Evolutionary conservation across 2,329 filamentous ascomycete genomes (phyloP), one percentile per base, ranked within the genome.

Genomic region (Pseudogymnoascus sp.): DNA sequence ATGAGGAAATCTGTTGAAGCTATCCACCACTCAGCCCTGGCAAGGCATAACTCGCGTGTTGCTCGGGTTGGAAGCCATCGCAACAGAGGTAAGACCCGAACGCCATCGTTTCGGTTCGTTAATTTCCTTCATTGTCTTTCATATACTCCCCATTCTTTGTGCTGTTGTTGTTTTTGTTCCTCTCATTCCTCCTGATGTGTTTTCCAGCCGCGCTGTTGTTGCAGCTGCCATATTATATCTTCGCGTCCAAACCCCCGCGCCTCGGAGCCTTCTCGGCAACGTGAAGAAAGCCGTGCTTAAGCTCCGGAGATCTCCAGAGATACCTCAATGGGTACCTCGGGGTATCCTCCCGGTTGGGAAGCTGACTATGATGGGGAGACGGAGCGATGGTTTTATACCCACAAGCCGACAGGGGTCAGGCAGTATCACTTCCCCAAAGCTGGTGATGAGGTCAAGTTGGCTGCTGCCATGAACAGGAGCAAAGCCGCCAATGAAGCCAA

Each of bases 341-440:
- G 47, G 9, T 53, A 53, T 53, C 62, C 62, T 22, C 57, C 25
- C n/a, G 62, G 60, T 38, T 63, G 62, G 62, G 62, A 57, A 39
- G 59, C 62, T 47, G 62, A 63, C 57, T 63, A 62, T 15, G 62
- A 63, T 62, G 60, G 60, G 30, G 47, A 47, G 11, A 57, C 53
- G 33, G 62, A 63, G 9, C 18, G 60, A 58, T 63, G 62, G 62
- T 63, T 59, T 35, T 63, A 61, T 37, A 58, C 61, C n/a, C 62
- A 63, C 39, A 60, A 57, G 14, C 62, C 62, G 33, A 47, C 62
- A 14, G 62, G 62, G 14, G 61, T 59, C 59, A 62, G 57, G 35
- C 62, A 63, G 43, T 62, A 57, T 35, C 57, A 57, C 41, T 62
- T 63, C n/a, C 62, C 62, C 22, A 63, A 62, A 22, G 43, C 60